Conservation (phyloP, 371 early-diverging fungal species). For the Saksenaea vasiformis region DNA sequence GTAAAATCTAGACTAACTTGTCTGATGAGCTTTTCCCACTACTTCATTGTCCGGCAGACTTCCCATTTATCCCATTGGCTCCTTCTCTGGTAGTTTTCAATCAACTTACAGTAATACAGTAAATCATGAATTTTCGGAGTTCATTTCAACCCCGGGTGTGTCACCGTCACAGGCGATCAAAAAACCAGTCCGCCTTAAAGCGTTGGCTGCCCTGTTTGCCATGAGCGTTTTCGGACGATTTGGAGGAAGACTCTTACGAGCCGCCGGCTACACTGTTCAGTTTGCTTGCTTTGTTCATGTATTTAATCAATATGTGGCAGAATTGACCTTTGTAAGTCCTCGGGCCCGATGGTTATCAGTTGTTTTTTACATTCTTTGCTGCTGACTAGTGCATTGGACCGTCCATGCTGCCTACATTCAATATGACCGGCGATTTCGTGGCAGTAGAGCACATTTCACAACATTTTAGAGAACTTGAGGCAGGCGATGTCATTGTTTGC, state of each 20-base stretch:
- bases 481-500: conserved; percentile 80
- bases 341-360: background rate
- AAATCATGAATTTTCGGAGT: too few relatives aligned
- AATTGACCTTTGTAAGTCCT: conserved; percentile 66
- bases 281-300: conserved; percentile 62
- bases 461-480: conserved; percentile 47
- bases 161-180: background rate
- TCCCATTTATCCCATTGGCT: too few relatives aligned
- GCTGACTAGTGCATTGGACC: conserved; percentile 74
- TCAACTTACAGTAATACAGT: too few relatives aligned
- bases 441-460: conserved; percentile 66
- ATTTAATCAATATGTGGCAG: conserved; percentile 66
- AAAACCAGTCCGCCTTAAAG: background rate
- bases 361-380: conserved; percentile 2
- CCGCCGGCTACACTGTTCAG: conserved; percentile 42
- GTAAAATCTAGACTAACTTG: too few relatives aligned
- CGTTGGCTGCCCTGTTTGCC: background rate
- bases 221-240: conserved; percentile 13
- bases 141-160: too few relatives aligned
- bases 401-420: conserved; percentile 84
- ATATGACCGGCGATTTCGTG: conserved; percentile 69
- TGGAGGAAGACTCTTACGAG: conserved; percentile 24
- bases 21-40: too few relatives aligned
- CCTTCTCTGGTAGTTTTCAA: too few relatives aligned
- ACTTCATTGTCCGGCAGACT: too few relatives aligned